Base-by-base conservation (phyloP, 78 protist genomes). In the Isochrysis galbana region DNA sequence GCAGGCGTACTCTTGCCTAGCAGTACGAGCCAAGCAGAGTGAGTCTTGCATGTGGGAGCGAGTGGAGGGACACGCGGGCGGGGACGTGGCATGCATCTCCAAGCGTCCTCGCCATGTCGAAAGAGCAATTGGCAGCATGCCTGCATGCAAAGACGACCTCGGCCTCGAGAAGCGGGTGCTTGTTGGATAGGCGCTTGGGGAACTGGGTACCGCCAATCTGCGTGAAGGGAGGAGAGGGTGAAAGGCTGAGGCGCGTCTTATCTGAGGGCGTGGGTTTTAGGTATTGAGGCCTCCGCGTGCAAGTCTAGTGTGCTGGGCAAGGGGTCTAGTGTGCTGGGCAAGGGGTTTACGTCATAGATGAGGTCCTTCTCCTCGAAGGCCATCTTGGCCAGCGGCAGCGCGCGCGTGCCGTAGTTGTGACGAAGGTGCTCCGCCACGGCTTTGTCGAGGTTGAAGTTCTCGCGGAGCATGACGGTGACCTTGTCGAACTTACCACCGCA, bases 1-100 rank as follows among this genome's bases (percentile, higher is more conserved):
- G 72, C 93, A 83, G 5, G 98, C 98, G 61, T 91, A 95, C 90
- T 97, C 98, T 32, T 82, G 41, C 78, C 78, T 34, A n/a, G n/a
- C n/a, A n/a, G n/a, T n/a, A n/a, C n/a, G 61, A 7, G 61, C 61
- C 32, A 17, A 19, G 61, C 61, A 17, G 61, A 19, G 61, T 51
- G 61, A 51, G 61, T 17, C 70, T 22, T 29, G 26, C 26, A 22
- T 22, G 26, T 5, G 70, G 36, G 70, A 1, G 70, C 70, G 70
- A 1, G 26, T 5, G 26, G 70, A 22, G 70, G 2, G 26, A 7
- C 36, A 22, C 36, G 36, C 36, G 36, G 70, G 70, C 70, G 70
- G 70, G 70, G 26, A 7, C 70, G 70, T 5, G 2, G 26, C n/a
- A n/a, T n/a, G n/a, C n/a, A n/a, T n/a, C n/a, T n/a, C n/a, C n/a